Base-by-base conservation (phyloP, 2,329 filamentous ascomycete species). In the Microdochium paspali region DNA sequence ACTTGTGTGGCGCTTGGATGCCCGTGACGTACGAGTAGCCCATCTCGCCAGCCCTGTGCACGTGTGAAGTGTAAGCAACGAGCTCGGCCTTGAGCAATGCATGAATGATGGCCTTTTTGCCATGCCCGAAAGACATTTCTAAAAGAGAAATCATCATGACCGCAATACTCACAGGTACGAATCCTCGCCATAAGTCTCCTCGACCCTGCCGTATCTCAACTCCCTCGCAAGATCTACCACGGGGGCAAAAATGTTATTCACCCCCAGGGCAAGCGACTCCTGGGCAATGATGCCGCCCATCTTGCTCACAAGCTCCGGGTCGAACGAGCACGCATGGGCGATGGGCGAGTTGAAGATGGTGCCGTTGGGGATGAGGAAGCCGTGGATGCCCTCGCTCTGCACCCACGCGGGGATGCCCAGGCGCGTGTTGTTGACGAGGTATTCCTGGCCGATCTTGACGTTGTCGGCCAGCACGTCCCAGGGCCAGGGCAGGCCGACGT, bases 261-360 rank as follows among this genome's bases (percentile, higher is more conserved):
- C 79, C 1, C 85, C 85, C 1, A 89, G 65, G 3, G 84, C 78
- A 46, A 72, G 68, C 23, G 83, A 71, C 62, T 90, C 85, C 44
- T 77, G 72, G 5, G 74, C 84, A 53, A 87, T 87, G 18, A 76
- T 72, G 3, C 68, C 66, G 6, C 72, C 84, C 83, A 88, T 87
- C 53, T 84, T 74, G 53, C 80, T 65, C 3, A 87, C 67, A 13
- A 87, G 64, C 35, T 67, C 71, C 0, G 76, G 75, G 58, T 89
- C 85, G 68, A 82, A 89, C 0, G 84, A 84, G 57, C 82, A 87
- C 15, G 79, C 84, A 46, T 85, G 78, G 7, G 71, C 84, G 54
- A 89, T 87, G 0, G 85, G 85, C 1, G 82, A 86, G 64, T 88
- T 89, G 69, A 88, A 90, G 50, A 89, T 85, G 1, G 85, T 89